Evolutionary conservation across 371 early-diverging fungal genomes (phyloP), one percentile per base, ranked within the genome.

Genomic region (Mucor indicus): DNA sequence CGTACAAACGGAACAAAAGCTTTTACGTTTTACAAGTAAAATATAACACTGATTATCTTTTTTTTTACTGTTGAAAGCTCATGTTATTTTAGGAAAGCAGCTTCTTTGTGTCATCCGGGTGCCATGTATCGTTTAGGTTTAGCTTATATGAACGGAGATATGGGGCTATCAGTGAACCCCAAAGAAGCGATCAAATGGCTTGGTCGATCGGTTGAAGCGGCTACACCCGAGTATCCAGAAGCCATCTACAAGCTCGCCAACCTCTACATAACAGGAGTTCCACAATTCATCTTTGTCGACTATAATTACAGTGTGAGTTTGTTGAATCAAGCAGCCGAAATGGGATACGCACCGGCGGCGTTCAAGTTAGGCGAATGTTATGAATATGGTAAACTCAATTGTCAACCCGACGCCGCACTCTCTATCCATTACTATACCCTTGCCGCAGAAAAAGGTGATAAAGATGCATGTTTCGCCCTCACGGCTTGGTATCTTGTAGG

Each of bases 401-500:
- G 79, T 32, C 55, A 51, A 31, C 80, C 77, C 50, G 84, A 86
- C 44, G 71, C 84, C 4, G 78, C 74, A 4, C 61, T 75, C n/a
- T 79, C 82, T 13, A 77, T 86, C 37, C 80, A 81, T 48, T 87
- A 80, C 51, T 87, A 84, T 47, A 75, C 80, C 3, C 62, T 85
- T 52, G 89, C 93, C 0, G 92, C 95, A 4, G 83, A 88, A 49
- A 83, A 90, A 53, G 85, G 89, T 19, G 87, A 93, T 50, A 86
- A 86, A 0, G 91, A 91, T 43, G 90, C 91, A 6, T 85, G 90
- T 52, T 81, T 92, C 42, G 90, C 90, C 4, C 60, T 93, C 24
- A 83, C 91, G 0, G 88, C 89, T n/a, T 93, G 90, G 91, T 92
- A 90, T 57, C 60, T 93, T 22, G 87, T 88, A 0, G 93, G 93